Base-by-base conservation (phyloP, 148 eudicot species). In the Vaccinium corymbosum region DNA sequence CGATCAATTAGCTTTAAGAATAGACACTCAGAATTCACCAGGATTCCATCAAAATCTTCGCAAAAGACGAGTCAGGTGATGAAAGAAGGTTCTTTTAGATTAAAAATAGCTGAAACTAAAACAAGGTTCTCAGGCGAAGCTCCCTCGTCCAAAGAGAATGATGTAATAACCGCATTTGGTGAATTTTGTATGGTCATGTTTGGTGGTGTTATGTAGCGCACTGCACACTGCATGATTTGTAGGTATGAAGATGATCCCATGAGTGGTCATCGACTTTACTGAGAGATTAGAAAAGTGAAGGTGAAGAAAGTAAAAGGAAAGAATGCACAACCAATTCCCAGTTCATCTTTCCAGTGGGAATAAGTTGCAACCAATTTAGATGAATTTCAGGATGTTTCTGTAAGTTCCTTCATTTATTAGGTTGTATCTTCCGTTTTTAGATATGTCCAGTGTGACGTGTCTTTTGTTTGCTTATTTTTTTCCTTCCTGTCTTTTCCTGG, bases 241-340 rank as follows among this genome's bases (percentile, higher is more conserved):
- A 97, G 99, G 99, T 97, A 92, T 88, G 99, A 97, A 90, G 98
- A 94, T 87, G 99, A 97, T 86, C 95, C 95, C 42, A 64, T 90
- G 56, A 88, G 92, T 79, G 99, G 99, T 83, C 99, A 97, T 86
- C 90, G 99, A 86, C 88, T 97, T 66, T 94, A 97, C 86, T 89
- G 99, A 76, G 97, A 94, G 85, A 91, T 90, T 74, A 94, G 98
- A 81, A 93, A 89, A 83, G 89, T 89, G 79, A 98, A 97, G 87
- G 90, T 88, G 85, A 97, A 92, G 88, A 93, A 88, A 87, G 96
- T 90, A 46, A 97, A 93, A 91, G 90, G 92, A 56, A 95, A 88
- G 88, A 95, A 89, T 82, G 89, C 94, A 59, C 92, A 88, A 48
- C 92, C 90, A 12, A 89, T 94, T 86, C 95, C 97, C 51, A 89